Evolutionary conservation across 1,139 yeast species (phyloP), one percentile per base, ranked within the genome.

Genomic region (Pichia sp.): DNA sequence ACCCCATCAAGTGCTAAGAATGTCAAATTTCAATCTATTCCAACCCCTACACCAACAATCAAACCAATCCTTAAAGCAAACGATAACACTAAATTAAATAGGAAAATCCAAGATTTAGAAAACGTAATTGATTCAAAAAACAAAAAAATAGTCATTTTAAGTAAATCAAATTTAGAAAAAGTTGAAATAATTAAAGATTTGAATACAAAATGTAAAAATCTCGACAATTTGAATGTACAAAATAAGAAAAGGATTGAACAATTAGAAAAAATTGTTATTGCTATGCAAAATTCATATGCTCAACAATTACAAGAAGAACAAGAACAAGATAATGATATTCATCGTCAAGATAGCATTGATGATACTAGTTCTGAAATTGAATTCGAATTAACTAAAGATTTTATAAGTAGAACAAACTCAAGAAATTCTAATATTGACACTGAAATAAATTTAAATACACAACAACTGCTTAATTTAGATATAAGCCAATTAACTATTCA

Each of bases 391-490:
- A 35, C 38, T 15, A 23, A 15, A 36, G 23, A 23, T 36, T 36
- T 23, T 5, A 13, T 23, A 3, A 36, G 26, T 15, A 23, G 24
- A 23, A 15, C 38, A 13, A 35, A 24, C 20, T 35, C 38, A 20
- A 35, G 16, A 35, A 35, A 20, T 16, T 35, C 38, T 12, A 35
- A 41, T 32, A 12, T 36, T 7, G 43, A 41, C 16, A 22, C 25
- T 12, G 43, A 42, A 18, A 16, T 48, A 1, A 26, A 45, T 26
- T 34, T 50, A 24, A 43, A 48, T n/a, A 52, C 55, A 5, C 49
- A 44, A 29, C 47, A 48, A 24, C 42, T 52, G n/a, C 20, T 52
- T 7, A 42, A 42, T 25, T 30, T 52, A 6, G 49, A 50, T 34
- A 43, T 46, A 1, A 16, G 36, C 15, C 25, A 44, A 11, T n/a